Conservation (phyloP, 257 asterid species). For the Ilex aquifolium region DNA sequence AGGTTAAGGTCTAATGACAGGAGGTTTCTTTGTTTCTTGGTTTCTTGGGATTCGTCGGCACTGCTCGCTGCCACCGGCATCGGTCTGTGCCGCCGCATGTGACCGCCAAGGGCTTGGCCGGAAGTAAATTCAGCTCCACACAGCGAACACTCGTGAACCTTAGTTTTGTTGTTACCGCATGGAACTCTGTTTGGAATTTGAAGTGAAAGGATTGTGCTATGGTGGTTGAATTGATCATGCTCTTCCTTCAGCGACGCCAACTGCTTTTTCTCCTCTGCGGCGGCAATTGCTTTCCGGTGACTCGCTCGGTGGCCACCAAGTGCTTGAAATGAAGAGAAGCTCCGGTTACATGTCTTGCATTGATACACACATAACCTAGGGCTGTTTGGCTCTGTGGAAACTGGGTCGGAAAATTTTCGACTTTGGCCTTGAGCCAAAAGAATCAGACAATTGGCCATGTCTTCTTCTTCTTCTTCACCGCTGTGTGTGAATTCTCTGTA, state of each 20-base stretch:
- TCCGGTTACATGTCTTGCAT: conserved; percentile 38
- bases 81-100: conserved; percentile 7
- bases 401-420: background rate
- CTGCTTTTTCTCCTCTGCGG: conserved; percentile 18
- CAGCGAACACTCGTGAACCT: conserved; percentile 25
- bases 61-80: conserved; percentile 19
- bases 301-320: conserved; percentile 47
- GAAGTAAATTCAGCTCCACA: conserved; percentile 8
- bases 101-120: conserved; percentile 6
- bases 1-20: conserved; percentile 82
- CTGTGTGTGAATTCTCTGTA: conserved; percentile 20
- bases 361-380: conserved; percentile 13
- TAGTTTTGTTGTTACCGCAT: conserved; percentile 20
- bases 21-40: conserved; percentile 43
- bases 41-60: conserved; percentile 22
- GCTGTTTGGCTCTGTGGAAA: background rate
- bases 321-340: conserved; percentile 45
- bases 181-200: conserved; percentile 27
- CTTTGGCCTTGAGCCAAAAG: conserved; percentile 29
- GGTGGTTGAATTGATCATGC: background rate
- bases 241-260: background rate
- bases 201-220: conserved; percentile 40
- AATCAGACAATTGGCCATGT: conserved; percentile 42
- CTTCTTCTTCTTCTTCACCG: conserved; percentile 29
- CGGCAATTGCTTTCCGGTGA: conserved; percentile 55